Conservation (phyloP, 73 alveolate species). For the Loxodes magnus region DNA sequence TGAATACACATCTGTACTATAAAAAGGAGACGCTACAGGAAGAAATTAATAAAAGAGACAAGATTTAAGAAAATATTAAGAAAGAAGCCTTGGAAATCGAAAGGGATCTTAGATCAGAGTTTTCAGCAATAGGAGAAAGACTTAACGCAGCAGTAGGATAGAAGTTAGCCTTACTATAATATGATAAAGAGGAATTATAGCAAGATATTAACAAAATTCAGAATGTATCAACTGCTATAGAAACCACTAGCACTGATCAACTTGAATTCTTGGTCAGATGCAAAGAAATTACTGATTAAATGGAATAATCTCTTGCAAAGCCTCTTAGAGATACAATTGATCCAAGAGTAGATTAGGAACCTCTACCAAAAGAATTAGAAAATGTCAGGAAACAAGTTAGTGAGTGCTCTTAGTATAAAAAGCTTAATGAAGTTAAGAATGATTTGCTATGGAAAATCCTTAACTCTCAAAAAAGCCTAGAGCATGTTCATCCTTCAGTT, state of each 20-base stretch:
- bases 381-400: slow-evolving; percentile 28
- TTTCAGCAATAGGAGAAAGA: slow-evolving; percentile 89
- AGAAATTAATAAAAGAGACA: too few species aligned
- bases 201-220: slow-evolving; percentile 88
- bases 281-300: neutral
- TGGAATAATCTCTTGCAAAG: slow-evolving; percentile 2
- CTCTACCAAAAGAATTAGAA: slow-evolving; percentile 58
- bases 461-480: slow-evolving; percentile 41
- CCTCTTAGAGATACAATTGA: slow-evolving; percentile 5
- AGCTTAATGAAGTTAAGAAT: slow-evolving; percentile 56
- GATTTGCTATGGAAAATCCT: slow-evolving; percentile 23
- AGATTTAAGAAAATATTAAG: too few species aligned
- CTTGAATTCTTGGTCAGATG: neutral
- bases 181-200: slow-evolving; percentile 85
- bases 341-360: slow-evolving; percentile 25
- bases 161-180: slow-evolving; percentile 84
- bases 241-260: slow-evolving; percentile 3
- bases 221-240: slow-evolving; percentile 70
- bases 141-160: slow-evolving; percentile 89
- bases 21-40: too few species aligned
- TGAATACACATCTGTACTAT: too few species aligned
- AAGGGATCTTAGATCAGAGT: slow-evolving; percentile 84
- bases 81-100: too few species aligned
- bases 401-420: slow-evolving; percentile 54
- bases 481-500: slow-evolving; percentile 67